Percentiles rank a stretch among this genome's conserved stretches.
Evolutionary conservation across 179 eudicot species (phyloP).

Genomic region (Spergularia azorica): DNA sequence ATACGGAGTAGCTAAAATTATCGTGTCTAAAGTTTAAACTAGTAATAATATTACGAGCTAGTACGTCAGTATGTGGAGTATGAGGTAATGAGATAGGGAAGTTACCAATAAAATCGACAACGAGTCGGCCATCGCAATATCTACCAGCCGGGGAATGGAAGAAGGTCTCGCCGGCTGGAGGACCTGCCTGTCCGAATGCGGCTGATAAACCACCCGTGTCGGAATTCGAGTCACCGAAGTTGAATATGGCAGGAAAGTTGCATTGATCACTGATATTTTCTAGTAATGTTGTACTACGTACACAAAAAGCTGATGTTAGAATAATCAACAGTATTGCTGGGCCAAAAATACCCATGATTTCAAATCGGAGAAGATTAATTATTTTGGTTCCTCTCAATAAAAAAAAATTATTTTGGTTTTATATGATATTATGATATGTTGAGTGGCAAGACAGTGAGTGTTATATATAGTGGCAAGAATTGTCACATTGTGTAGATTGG

Average conservation of each 20-base stretch:
- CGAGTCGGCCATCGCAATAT: conserved; percentile 38
- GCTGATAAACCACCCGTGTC: conserved; percentile 45
- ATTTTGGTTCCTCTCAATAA: no score
- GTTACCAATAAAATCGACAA: conserved; percentile 38
- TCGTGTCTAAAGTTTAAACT: no score
- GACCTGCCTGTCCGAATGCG: conserved; percentile 36
- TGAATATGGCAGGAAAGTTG: conserved; percentile 37
- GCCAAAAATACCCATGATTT: background rate
- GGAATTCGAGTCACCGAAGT: conserved; percentile 42
- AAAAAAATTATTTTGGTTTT: no score
- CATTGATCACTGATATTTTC: conserved; percentile 14
- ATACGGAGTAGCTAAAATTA: no score
- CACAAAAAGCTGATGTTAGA: background rate
- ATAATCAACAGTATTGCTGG: background rate
- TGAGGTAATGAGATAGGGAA: background rate
- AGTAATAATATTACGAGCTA: no score
- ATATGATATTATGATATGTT: no score
- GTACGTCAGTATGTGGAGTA: no score
- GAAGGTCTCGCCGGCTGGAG: conserved; percentile 38
- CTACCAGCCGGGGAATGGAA: conserved; percentile 39
- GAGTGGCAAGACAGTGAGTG: no score
- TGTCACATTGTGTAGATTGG: no score
- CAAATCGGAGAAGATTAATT: background rate
- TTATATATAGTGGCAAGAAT: no score
- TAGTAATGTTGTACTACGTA: background rate